Evolutionary conservation across 1,284 basidiomycete species (phyloP).

Genomic region (Schizophyllum amplum): DNA sequence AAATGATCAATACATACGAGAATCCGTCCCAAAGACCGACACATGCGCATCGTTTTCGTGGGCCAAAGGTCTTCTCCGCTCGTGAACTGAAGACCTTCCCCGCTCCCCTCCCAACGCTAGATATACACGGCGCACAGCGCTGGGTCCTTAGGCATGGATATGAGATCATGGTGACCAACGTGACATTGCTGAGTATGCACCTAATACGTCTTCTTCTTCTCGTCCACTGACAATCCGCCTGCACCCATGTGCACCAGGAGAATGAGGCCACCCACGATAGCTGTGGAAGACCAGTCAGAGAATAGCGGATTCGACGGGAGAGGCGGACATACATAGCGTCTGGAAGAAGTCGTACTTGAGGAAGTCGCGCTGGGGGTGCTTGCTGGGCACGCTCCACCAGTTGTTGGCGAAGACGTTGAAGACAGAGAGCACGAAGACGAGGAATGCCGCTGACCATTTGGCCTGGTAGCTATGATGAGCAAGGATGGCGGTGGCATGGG

Average conservation of each 20-base stretch:
- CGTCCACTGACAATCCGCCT: constrained; percentile 94
- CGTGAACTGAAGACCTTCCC: background rate
- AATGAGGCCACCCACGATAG: constrained; percentile 95
- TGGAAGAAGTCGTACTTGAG: constrained; percentile 97
- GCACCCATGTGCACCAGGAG: constrained; percentile 98
- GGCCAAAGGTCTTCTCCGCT: background rate
- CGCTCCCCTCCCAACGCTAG: background rate
- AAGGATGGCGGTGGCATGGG: no score
- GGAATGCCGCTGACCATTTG: constrained; percentile 97
- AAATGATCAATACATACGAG: background rate
- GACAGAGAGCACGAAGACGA: constrained; percentile 84
- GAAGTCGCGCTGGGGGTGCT: constrained; percentile 96
- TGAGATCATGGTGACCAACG: no score
- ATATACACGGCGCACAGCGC: background rate
- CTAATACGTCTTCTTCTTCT: constrained; percentile 94
- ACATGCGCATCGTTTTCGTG: background rate
- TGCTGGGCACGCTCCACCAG: constrained; percentile 94
- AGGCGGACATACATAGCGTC: constrained; percentile 62
- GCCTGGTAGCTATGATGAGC: no score
- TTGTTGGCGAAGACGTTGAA: constrained; percentile 99
- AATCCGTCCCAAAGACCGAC: background rate
- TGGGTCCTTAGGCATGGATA: background rate
- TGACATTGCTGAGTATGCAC: no score
- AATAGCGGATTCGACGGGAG: background rate
- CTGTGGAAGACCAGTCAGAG: constrained; percentile 32